Evolutionary conservation across 371 early-diverging fungal species (phyloP), one percentile per base, ranked within the genome.

Genomic region (Capniomyces stellatus): DNA sequence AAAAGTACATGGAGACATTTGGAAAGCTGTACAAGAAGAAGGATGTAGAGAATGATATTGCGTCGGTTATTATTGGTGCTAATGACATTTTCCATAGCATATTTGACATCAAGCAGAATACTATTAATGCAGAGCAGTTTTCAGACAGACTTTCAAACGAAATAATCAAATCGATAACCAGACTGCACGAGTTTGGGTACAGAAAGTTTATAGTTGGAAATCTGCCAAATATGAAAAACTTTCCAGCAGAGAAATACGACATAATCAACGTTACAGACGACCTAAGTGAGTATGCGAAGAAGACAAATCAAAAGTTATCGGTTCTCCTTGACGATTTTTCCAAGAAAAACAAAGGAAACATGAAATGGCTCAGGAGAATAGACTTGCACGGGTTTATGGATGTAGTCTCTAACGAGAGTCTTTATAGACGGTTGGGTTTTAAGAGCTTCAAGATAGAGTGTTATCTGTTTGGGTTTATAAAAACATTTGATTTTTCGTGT

Each of bases 161-260:
- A 42, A 30, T 59, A 4, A 29, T 24, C 2, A 15, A 13, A 1
- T 23, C 48, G 2, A 43, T 59, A 4, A 51, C 48, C 19, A 55
- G n/a, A 46, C 19, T 59, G 28, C 35, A 27, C 2, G 30, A 24
- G 8, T 41, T 30, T 30, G 59, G 59, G 22, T 50, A 50, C 44
- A 59, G 44, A 49, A 56, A 56, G 19, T 53, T 59, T 46, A 25
- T 56, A 12, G 39, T 59, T 25, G 42, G 39, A 39, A 54, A 59
- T 30, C 21, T 59, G 12, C 56, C 55, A 24, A 48, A 52, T n/a
- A 41, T 59, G 30, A 23, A 51, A 29, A 22, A 55, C 29, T 28
- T 52, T 1, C 59, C 59, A 18, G 30, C 24, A 3, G 27, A 52
- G 15, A 52, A 23, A 4, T 4, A 3, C 15, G 4, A 18, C 8